These are phyloP conservation scores for Sordariomycetes sp. DNA, from an alignment of 2,329 filamentous ascomycete species.

Conservation along the genomic window DNA sequence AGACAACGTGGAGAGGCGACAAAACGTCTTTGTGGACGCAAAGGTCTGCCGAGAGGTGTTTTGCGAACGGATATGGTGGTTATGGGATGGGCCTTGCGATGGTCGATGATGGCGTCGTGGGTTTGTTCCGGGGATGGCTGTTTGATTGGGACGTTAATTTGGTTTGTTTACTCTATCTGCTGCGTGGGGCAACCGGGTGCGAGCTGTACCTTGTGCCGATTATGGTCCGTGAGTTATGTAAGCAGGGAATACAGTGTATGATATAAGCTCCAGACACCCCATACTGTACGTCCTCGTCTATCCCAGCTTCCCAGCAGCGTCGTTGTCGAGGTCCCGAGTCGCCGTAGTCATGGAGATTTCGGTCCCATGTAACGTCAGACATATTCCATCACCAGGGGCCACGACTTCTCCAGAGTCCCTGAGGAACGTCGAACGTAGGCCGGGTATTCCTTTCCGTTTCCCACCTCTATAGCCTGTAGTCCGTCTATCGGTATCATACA, in stretches of 20 bases:
- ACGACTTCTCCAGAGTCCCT: too few species aligned
- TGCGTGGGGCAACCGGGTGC: neutral
- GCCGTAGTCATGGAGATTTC: too few species aligned
- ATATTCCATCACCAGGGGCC: too few species aligned
- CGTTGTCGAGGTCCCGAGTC: too few species aligned
- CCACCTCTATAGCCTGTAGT: neutral
- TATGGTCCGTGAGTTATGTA: neutral
- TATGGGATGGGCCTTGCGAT: neutral
- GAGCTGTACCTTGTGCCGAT: neutral
- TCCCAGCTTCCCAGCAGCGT: too few species aligned
- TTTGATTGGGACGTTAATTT: neutral
- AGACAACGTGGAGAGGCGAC: conserved; percentile 2
- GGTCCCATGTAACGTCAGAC: too few species aligned
- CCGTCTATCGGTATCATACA: neutral
- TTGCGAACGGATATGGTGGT: neutral
- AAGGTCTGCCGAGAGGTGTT: neutral
- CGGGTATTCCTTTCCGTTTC: neutral
- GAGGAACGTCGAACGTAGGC: too few species aligned
- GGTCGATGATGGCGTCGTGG: neutral
- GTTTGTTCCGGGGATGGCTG: neutral
- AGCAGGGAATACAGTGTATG: too few species aligned
- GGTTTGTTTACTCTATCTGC: neutral
- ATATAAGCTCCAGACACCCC: too few species aligned
- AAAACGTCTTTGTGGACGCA: neutral
- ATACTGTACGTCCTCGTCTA: too few species aligned